A percentile compares a stretch with the other conserved stretches of the same genome.
These are phyloP conservation scores for Sclerotiophoma versabilis DNA, from an alignment of 2,329 filamentous ascomycete genomes.

Conservation along the genomic window DNA sequence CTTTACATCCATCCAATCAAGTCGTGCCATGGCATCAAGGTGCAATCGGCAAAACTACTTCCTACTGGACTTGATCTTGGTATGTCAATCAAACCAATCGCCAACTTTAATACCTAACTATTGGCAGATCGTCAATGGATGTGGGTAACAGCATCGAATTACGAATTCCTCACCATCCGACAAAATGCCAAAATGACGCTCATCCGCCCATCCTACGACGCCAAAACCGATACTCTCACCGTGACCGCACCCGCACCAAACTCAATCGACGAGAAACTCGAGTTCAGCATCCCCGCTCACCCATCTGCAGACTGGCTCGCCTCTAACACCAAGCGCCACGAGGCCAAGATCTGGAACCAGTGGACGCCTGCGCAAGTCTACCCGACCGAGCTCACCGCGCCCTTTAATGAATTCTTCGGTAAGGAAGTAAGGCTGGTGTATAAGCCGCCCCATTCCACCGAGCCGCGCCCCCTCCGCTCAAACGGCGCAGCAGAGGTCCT, in stretches of 20 bases:
- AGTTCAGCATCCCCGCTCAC: constrained; percentile 62
- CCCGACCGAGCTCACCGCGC: constrained; percentile 56
- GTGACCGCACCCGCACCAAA: constrained; percentile 55
- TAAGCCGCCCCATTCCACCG: constrained; percentile 60
- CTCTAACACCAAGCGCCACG: constrained; percentile 57
- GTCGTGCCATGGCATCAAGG: constrained; percentile 68
- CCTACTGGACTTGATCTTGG: constrained; percentile 64
- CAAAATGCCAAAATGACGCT: constrained; percentile 68
- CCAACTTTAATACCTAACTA: constrained; percentile 7
- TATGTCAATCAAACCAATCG: constrained; percentile 10
- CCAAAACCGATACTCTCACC: constrained; percentile 55
- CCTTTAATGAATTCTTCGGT: constrained; percentile 64
- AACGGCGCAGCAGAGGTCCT: constrained; percentile 63
- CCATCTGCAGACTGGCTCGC: constrained; percentile 62
- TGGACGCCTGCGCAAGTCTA: constrained; percentile 66
- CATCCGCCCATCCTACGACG: constrained; percentile 62
- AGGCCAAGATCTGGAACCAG: constrained; percentile 66
- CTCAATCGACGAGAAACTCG: constrained; percentile 39
- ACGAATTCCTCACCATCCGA: constrained; percentile 69
- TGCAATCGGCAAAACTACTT: constrained; percentile 60
- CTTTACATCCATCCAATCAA: constrained; percentile 71
- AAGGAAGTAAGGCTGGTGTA: constrained; percentile 65
- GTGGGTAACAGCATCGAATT: constrained; percentile 63
- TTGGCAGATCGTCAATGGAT: constrained; percentile 67
- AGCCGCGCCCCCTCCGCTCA: constrained; percentile 60